Evolutionary conservation across 768 basidiomycete species (phyloP).

Genomic region (Daedaleopsis nitida): DNA sequence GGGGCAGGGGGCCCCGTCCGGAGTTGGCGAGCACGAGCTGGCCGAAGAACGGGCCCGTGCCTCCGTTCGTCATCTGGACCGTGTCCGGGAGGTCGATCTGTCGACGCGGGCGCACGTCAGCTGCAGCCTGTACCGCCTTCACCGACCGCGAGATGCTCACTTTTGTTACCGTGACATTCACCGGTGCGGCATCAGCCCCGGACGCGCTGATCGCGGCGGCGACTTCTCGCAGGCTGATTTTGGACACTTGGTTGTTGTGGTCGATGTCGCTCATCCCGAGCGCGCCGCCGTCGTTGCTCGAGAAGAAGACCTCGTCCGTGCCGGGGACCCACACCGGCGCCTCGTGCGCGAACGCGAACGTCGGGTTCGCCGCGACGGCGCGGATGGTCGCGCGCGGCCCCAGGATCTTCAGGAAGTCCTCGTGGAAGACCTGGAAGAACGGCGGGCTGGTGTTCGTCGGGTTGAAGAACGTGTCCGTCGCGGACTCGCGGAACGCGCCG

Average conservation of each 20-base stretch:
- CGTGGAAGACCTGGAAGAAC: slow-evolving; percentile 60
- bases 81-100: slow-evolving; percentile 60
- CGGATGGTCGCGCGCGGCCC: slow-evolving; percentile 59
- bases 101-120: background rate
- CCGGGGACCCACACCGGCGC: slow-evolving; percentile 67
- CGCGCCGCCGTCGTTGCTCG: slow-evolving; percentile 66
- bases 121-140: background rate
- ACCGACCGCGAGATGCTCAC: slow-evolving; percentile 25
- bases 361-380: slow-evolving; percentile 58
- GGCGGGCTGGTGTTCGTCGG: slow-evolving; percentile 61
- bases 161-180: slow-evolving; percentile 53
- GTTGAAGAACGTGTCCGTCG: slow-evolving; percentile 47
- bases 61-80: slow-evolving; percentile 73
- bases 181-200: slow-evolving; percentile 31
- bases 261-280: slow-evolving; percentile 64
- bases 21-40: slow-evolving; percentile 64
- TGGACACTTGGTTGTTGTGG: slow-evolving; percentile 64
- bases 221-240: slow-evolving; percentile 61
- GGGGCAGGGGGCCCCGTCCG: slow-evolving; percentile 63
- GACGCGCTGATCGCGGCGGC: slow-evolving; percentile 43
- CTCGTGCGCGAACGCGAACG: slow-evolving; percentile 78
- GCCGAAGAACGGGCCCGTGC: slow-evolving; percentile 62
- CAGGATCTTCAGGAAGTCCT: slow-evolving; percentile 58
- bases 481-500: slow-evolving; percentile 38
- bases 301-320: slow-evolving; percentile 77